phyloP scores from a whole-genome alignment of 129 eudicot species.

The Gnaphalium uliginosum region DNA sequence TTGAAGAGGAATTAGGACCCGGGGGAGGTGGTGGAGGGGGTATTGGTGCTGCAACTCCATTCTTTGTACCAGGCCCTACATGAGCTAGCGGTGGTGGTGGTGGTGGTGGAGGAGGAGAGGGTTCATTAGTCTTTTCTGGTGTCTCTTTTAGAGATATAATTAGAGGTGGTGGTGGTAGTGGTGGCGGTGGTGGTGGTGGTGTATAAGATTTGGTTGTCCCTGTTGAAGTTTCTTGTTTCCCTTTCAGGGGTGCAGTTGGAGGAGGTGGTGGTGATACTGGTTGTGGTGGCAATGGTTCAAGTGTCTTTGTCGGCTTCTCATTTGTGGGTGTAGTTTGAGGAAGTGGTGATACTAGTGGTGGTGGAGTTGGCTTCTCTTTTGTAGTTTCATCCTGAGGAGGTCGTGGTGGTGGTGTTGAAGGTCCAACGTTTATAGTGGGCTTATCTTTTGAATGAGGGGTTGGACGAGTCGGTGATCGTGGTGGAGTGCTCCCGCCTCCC shows the following conservation, averaged over 20 bases:
- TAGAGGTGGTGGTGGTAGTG: slow-evolving; percentile 40
- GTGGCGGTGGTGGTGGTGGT: slow-evolving; percentile 21
- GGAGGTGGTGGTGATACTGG: not conserved
- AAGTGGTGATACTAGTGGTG: slow-evolving; percentile 43
- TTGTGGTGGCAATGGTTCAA: not conserved
- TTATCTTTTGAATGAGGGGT: slow-evolving; percentile 23
- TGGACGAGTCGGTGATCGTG: slow-evolving; percentile 34
- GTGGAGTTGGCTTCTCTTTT: slow-evolving; percentile 8
- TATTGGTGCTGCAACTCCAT: slow-evolving; percentile 28
- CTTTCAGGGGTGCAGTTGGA: not conserved
- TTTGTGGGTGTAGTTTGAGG: slow-evolving; percentile 24
- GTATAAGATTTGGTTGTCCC: not conserved
- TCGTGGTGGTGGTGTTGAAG: slow-evolving; percentile 17
- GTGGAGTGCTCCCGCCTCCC: slow-evolving; percentile 26
- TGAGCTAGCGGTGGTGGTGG: slow-evolving; percentile 43
- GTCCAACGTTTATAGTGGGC: slow-evolving; percentile 5
- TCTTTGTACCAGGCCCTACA: slow-evolving; percentile 5
- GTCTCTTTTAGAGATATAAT: slow-evolving; percentile 19
- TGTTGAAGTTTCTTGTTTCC: not conserved
- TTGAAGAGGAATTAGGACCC: slow-evolving; percentile 8
- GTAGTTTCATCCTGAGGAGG: not conserved
- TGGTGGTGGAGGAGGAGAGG: slow-evolving; percentile 40
- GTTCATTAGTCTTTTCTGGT: slow-evolving; percentile 7
- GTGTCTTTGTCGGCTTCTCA: slow-evolving; percentile 10
- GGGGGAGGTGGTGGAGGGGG: slow-evolving; percentile 65